Base-by-base conservation (phyloP, 2,329 filamentous ascomycete genomes). In the Pseudonectria buxi region DNA sequence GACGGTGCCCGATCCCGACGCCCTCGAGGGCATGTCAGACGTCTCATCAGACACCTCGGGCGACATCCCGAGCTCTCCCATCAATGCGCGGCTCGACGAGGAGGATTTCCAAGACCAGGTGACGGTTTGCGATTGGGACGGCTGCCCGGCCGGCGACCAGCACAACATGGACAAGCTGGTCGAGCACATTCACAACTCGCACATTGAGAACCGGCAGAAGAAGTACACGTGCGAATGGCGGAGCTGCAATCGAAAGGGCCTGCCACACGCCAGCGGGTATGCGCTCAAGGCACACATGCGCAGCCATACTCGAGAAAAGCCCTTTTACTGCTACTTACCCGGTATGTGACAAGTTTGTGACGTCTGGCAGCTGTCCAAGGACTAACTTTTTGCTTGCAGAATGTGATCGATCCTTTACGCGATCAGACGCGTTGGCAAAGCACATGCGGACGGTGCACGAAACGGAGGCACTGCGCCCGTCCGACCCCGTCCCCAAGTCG, bases 371-470 rank as follows among this genome's bases (percentile, higher is more conserved):
- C 11, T 10, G 6, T 30, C 35, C 16, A 14, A 12, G 10, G 10
- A 15, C 42, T 43, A 33, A 50, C 26, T 6, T 16, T 52, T 52
- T 7, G 15, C 11, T 6, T 30, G 27, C 51, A 94, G 92, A 98
- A 74, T 98, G 92, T 65, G 92, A 98, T 59, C 83, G 90, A 42
- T 89, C 89, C 24, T 98, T 98, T 53, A 98, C 92, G 3, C 76
- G 92, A 46, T 95, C 90, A 15, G 92, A 98, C 54, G 92, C 92
- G 10, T 73, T 98, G 0, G 88, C 90, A 2, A 98, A 98, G 62
- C 92, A 98, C 59, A 96, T 96, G 87, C 84, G 92, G 50, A 96
- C 92, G 12, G 89, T 98, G 26, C 92, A 98, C 67, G 92, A 98
- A 60, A 95, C 90, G 4, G 92, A 98, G 64, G 85, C 87, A 12